phyloP scores from a whole-genome alignment of 2,329 filamentous ascomycete species.

The Clarireedia homoeocarpa region DNA sequence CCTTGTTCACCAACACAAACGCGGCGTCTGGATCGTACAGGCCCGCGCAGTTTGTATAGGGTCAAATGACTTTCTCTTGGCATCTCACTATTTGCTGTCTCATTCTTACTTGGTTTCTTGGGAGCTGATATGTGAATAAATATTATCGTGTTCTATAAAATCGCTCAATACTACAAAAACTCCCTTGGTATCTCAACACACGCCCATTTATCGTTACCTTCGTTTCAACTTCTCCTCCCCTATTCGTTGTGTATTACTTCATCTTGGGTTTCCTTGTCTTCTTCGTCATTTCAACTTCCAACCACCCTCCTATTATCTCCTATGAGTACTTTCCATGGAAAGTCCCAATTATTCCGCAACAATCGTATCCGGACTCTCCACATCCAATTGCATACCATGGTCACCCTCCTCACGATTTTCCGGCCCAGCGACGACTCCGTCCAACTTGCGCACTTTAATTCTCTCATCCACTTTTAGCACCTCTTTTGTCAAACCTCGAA shows the following conservation, averaged over 20 bases:
- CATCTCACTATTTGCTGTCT: background rate
- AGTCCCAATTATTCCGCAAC: slow-evolving; percentile 13
- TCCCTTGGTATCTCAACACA: background rate
- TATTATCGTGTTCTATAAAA: too few species aligned
- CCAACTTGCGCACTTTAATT: slow-evolving; percentile 14
- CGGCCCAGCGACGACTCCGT: slow-evolving; percentile 14
- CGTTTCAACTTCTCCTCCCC: background rate
- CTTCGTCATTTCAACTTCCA: background rate
- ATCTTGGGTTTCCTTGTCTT: background rate
- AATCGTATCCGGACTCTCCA: slow-evolving; percentile 24
- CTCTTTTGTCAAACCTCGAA: slow-evolving; percentile 19
- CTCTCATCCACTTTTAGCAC: slow-evolving; percentile 16
- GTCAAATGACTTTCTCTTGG: background rate
- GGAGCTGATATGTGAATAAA: too few species aligned
- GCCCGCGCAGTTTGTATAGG: background rate
- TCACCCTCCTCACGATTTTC: background rate
- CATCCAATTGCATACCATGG: slow-evolving; percentile 21
- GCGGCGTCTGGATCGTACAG: background rate
- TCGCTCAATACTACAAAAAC: background rate
- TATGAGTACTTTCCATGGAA: background rate
- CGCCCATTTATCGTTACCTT: background rate
- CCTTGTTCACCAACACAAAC: background rate
- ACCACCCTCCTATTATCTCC: too few species aligned
- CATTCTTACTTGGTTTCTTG: background rate
- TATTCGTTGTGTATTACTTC: background rate